Evolutionary conservation across 805 yeast genomes (phyloP).

Genomic region (Candida chauliodis): DNA sequence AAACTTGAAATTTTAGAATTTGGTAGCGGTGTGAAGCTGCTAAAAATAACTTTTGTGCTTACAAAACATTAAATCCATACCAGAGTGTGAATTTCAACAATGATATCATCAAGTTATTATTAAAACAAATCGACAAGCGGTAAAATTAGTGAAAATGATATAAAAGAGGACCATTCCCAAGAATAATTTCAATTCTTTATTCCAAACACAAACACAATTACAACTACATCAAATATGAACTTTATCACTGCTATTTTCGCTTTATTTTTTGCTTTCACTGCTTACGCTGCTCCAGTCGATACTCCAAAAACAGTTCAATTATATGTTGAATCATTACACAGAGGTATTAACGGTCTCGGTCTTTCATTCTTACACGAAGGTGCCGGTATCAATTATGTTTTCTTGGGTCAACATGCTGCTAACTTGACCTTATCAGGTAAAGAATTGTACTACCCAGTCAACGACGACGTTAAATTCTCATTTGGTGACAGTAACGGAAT

Average conservation of each 20-base stretch:
- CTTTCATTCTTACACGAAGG: conserved; percentile 37
- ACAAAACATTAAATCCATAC: too few species aligned
- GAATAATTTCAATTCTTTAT: neutral
- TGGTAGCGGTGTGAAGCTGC: too few species aligned
- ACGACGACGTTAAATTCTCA: neutral
- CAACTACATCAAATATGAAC: conserved; percentile 1
- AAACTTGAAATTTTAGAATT: too few species aligned
- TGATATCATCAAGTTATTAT: too few species aligned
- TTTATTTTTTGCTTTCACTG: conserved; percentile 8
- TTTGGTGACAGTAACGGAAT: conserved; percentile 6
- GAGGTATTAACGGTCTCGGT: conserved; percentile 24
- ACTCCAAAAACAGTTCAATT: conserved; percentile 15
- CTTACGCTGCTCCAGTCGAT: conserved; percentile 6
- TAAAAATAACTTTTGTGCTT: too few species aligned
- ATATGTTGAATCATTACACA: conserved; percentile 21
- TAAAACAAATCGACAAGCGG: too few species aligned
- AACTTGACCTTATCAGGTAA: neutral
- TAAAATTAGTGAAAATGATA: too few species aligned
- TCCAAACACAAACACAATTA: neutral
- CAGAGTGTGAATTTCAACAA: too few species aligned
- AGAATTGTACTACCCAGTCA: neutral
- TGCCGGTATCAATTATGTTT: conserved; percentile 41
- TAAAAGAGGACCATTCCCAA: neutral
- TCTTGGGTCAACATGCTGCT: conserved; percentile 14
- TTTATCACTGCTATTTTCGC: conserved; percentile 4